phyloP scores from a whole-genome alignment of 2,329 filamentous ascomycete species.

The Gliomastix tumulicola region DNA sequence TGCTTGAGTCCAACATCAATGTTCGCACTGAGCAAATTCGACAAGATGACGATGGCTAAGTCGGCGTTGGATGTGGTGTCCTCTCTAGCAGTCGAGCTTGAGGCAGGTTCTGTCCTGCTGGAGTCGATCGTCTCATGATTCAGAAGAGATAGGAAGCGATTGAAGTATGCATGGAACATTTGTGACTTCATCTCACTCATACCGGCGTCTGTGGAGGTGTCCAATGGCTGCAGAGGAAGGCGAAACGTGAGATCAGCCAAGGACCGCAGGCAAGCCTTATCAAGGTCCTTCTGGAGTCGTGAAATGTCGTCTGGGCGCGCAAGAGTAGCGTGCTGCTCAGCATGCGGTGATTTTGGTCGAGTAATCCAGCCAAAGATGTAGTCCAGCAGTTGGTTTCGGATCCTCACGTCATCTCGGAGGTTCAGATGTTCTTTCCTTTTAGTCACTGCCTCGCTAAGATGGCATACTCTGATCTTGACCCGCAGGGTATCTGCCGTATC shows the following conservation, averaged over 20 bases:
- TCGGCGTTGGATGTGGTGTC: conserved; percentile 51
- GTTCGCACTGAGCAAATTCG: conserved; percentile 63
- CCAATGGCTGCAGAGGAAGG: conserved; percentile 57
- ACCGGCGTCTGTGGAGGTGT: conserved; percentile 58
- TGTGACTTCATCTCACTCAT: conserved; percentile 63
- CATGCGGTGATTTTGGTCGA: conserved; percentile 44
- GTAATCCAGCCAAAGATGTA: conserved; percentile 65
- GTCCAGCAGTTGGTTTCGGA: conserved; percentile 61
- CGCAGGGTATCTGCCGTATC: conserved; percentile 50
- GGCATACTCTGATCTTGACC: conserved; percentile 64
- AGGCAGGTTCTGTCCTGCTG: conserved; percentile 13
- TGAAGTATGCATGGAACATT: conserved; percentile 68
- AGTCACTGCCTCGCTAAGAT: conserved; percentile 58
- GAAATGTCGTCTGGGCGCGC: conserved; percentile 48
- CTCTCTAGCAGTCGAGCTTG: conserved; percentile 36
- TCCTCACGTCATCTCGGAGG: conserved; percentile 60
- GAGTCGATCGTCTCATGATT: conserved; percentile 47
- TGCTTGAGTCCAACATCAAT: conserved; percentile 67
- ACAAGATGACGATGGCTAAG: conserved; percentile 59
- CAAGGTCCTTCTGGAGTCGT: conserved; percentile 57
- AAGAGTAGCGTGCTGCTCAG: conserved; percentile 30
- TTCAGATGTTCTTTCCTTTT: conserved; percentile 63
- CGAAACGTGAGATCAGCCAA: conserved; percentile 61
- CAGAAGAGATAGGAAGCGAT: conserved; percentile 58
- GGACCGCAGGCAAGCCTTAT: conserved; percentile 57